Base-by-base conservation (phyloP, 176 grass and related monocot genomes). In the Oryza meyeriana region DNA sequence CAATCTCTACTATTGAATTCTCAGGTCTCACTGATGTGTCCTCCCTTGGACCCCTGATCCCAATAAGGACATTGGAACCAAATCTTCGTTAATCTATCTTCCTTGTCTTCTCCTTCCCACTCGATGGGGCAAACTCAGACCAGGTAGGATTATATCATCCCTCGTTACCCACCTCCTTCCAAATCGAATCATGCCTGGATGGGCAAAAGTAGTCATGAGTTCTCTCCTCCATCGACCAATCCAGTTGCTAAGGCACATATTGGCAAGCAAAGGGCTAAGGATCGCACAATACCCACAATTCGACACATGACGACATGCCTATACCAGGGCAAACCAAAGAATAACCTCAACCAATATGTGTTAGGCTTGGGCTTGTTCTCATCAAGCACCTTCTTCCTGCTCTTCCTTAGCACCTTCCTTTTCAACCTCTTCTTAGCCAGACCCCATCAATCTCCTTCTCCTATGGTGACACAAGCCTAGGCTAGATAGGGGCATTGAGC, bases 81-180 rank as follows among this genome's bases (percentile, higher is more conserved):
- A 80, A 90, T 62, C 92, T 85, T 70, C 93, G 84, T 48, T 87
- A 98, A 72, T 98, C 93, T 90, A 98, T 95, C 78, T 88, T 95
- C 71, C 86, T 90, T 29, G 87, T 93, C 69, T 98, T 90, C 32
- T 75, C 86, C 59, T 76, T 89, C 75, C 82, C 88, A 52, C 81
- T 71, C 0, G 90, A 85, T 13, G 88, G 88, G 65, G 91, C 92
- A 50, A 98, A 98, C 76, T 98, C 95, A 30, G 92, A 92, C 95
- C 95, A 98, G n/a, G 92, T 79, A 11, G 95, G 90, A 72, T 95
- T 98, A 76, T 98, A 90, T 31, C 90, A 91, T 32, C 88, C 92
- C 12, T 91, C 82, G 75, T 93, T 69, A 65, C 79, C 81, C 0
- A 61, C 81, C 27, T 94, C 92, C 57, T 83, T 93, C 92, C 88